These are phyloP conservation scores for Fibroporia radiculosa DNA, from an alignment of 768 basidiomycete genomes.

Conservation along the genomic window DNA sequence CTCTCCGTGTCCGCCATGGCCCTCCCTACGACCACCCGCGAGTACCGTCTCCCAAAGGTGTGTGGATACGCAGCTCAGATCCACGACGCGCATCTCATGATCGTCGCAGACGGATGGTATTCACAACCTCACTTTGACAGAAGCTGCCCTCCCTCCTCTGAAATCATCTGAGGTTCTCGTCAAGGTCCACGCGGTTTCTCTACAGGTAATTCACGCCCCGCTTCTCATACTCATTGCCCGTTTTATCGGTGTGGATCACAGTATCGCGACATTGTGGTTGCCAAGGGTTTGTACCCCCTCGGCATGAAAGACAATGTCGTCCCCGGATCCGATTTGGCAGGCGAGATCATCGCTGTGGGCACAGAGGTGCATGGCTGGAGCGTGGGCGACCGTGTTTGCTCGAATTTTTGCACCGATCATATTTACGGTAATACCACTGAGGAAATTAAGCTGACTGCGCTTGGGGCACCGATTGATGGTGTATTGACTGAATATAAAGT, in stretches of 20 bases:
- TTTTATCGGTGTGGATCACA: too few species aligned
- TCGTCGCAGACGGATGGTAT: not conserved
- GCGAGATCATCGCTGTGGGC: conserved; percentile 44
- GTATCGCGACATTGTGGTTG: conserved; percentile 43
- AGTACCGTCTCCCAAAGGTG: conserved; percentile 19
- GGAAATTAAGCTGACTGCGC: conserved; percentile 26
- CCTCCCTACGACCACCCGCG: conserved; percentile 15
- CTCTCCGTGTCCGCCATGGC: conserved; percentile 8
- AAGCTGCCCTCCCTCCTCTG: conserved; percentile 23
- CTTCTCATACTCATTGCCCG: not conserved
- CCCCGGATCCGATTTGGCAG: conserved; percentile 43
- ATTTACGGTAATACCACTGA: conserved; percentile 35
- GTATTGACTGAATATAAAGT: conserved; percentile 23
- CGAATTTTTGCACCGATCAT: conserved; percentile 44
- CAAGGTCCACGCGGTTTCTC: conserved; percentile 48
- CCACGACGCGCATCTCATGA: not conserved
- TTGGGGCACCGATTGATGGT: conserved; percentile 44
- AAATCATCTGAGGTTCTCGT: conserved; percentile 45
- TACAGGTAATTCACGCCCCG: conserved; percentile 26
- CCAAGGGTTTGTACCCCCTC: conserved; percentile 30
- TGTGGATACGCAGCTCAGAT: not conserved
- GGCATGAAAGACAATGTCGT: conserved; percentile 25
- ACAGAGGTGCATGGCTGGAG: conserved; percentile 37
- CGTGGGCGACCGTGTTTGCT: conserved; percentile 47
- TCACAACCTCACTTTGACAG: conserved; percentile 22